These are phyloP conservation scores for Cladophialophora carrionii DNA, from an alignment of 2,329 filamentous ascomycete species.

Conservation along the genomic window DNA sequence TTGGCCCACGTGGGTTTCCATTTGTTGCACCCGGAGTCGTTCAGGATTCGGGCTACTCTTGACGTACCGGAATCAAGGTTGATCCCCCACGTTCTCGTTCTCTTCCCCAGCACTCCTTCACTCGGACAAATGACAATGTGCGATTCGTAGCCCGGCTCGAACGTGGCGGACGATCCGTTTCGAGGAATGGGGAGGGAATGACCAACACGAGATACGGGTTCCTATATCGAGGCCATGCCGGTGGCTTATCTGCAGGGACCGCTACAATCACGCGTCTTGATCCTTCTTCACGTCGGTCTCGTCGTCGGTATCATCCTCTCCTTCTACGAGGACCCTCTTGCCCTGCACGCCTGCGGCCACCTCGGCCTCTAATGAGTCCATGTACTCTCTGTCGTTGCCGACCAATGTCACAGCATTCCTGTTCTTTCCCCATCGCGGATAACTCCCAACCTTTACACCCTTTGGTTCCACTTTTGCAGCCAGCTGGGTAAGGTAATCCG, in stretches of 20 bases:
- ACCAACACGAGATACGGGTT: not conserved
- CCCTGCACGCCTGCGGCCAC: conserved; percentile 78
- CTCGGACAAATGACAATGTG: not conserved
- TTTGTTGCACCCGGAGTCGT: not conserved
- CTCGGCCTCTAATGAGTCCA: conserved; percentile 78
- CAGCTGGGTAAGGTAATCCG: conserved; percentile 78
- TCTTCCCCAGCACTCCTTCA: not conserved
- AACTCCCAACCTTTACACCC: conserved; percentile 92
- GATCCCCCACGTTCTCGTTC: not conserved
- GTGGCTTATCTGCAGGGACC: not conserved
- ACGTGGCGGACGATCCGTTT: not conserved
- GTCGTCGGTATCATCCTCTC: conserved; percentile 62
- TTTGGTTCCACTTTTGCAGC: conserved; percentile 71
- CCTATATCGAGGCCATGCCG: not conserved
- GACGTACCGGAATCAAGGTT: not conserved
- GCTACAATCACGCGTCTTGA: conserved; percentile 28
- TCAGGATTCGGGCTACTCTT: not conserved
- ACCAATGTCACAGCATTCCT: conserved; percentile 90
- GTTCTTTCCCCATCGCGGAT: conserved; percentile 87
- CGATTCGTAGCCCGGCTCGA: not conserved
- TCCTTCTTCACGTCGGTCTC: conserved; percentile 37
- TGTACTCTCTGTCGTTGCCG: conserved; percentile 70
- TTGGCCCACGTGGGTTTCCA: conserved; percentile 17
- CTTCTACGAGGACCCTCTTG: conserved; percentile 69
- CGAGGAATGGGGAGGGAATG: conserved; percentile 1